Conservation (phyloP, 2,329 filamentous ascomycete species). For the Alternaria arborescens region DNA sequence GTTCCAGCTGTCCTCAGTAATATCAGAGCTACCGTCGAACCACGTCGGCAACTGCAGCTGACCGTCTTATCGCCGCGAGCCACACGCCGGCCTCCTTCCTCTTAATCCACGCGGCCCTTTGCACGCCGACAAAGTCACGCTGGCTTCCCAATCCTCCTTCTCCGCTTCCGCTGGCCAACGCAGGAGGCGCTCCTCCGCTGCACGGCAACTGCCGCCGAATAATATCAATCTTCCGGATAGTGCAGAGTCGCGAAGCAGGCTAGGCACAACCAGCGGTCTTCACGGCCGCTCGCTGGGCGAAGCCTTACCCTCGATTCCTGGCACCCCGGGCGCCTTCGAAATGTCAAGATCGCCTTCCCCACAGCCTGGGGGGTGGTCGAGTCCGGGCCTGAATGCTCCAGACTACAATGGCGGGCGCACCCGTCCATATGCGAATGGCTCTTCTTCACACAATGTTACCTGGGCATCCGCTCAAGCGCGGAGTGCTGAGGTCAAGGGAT, state of each 20-base stretch:
- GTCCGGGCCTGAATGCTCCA: conserved; percentile 77
- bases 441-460: conserved; percentile 64
- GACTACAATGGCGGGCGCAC: conserved; percentile 69
- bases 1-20: conserved; percentile 39
- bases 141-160: conserved; percentile 51
- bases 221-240: conserved; percentile 43
- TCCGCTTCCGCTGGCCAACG: conserved; percentile 51
- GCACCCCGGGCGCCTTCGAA: conserved; percentile 44
- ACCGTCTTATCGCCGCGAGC: conserved; percentile 27
- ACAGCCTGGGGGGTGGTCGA: conserved; percentile 86
- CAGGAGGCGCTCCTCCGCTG: conserved; percentile 52
- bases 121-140: conserved; percentile 41
- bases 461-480: conserved; percentile 86
- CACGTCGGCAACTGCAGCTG: conserved; percentile 21
- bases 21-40: conserved; percentile 10
- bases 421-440: conserved; percentile 67
- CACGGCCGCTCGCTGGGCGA: conserved; percentile 44
- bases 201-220: conserved; percentile 43
- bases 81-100: conserved; percentile 30
- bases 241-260: conserved; percentile 34
- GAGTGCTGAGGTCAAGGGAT: conserved; percentile 75
- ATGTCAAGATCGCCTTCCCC: conserved; percentile 94
- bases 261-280: conserved; percentile 46
- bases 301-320: conserved; percentile 49
- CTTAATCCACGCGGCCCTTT: conserved; percentile 38